Percentiles rank a stretch among this genome's conserved stretches.
Conservation (phyloP, 2,329 filamentous ascomycete species). For the Diaporthe vexans region DNA sequence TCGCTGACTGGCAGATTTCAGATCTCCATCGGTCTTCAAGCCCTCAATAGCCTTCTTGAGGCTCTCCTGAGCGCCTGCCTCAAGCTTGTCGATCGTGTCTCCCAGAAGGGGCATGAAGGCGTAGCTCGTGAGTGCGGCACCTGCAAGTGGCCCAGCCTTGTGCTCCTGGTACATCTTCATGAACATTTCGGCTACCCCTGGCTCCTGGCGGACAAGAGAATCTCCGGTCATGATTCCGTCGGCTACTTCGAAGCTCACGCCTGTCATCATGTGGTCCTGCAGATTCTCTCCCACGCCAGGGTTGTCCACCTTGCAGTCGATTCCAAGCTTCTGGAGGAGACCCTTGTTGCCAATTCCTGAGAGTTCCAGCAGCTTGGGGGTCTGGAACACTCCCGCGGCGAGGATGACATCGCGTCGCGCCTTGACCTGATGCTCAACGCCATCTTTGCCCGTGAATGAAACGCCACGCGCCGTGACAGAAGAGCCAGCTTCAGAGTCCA, state of each 20-base stretch:
- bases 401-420: slow-evolving; percentile 54
- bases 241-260: slow-evolving; percentile 55
- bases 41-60: background rate
- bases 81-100: background rate
- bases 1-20: background rate
- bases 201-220: slow-evolving; percentile 47
- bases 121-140: background rate
- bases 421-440: background rate
- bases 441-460: background rate
- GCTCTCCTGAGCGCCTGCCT: background rate
- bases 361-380: slow-evolving; percentile 48
- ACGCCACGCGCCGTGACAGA: background rate
- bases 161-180: slow-evolving; percentile 6
- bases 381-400: slow-evolving; percentile 54
- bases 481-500: background rate
- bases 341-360: slow-evolving; percentile 54
- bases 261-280: slow-evolving; percentile 57
- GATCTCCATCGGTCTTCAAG: background rate
- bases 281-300: slow-evolving; percentile 59
- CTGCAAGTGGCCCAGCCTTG: background rate
- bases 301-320: slow-evolving; percentile 54
- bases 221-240: slow-evolving; percentile 54
- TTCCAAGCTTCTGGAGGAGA: slow-evolving; percentile 54
- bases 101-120: background rate
- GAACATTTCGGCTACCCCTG: slow-evolving; percentile 44